These are phyloP conservation scores for Picea abies DNA, from an alignment of 83 land plant genomes.

Conservation along the genomic window DNA sequence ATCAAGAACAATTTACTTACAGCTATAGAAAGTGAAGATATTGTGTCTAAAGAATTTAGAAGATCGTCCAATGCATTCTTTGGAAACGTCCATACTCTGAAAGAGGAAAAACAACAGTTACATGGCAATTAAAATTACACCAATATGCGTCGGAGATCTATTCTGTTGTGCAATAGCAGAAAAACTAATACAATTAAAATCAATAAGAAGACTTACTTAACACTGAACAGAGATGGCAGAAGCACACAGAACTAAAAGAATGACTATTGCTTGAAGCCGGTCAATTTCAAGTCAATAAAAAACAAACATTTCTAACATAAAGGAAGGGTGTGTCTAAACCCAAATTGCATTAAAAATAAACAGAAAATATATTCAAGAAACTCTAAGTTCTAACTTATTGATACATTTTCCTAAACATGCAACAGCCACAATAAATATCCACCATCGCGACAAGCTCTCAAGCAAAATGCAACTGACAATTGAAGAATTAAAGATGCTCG, in stretches of 20 bases:
- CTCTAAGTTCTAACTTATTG: background rate
- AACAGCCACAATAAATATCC: background rate
- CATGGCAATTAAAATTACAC: background rate
- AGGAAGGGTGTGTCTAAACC: background rate
- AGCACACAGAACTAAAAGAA: background rate
- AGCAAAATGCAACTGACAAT: too few species aligned
- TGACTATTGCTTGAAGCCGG: background rate
- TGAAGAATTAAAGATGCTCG: background rate
- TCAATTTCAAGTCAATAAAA: background rate
- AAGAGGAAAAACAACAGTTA: background rate
- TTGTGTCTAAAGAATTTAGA: background rate
- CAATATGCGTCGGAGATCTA: background rate
- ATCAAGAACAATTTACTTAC: background rate
- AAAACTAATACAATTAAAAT: background rate
- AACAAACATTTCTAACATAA: background rate
- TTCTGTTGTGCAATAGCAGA: background rate
- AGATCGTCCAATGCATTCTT: constrained; percentile 1
- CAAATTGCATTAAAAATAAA: background rate
- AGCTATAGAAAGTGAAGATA: constrained; percentile 3
- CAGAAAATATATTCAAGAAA: background rate
- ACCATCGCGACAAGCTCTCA: too few species aligned
- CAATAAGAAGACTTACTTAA: background rate
- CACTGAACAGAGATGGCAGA: background rate
- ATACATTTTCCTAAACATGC: background rate
- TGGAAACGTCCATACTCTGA: constrained; percentile 16